Percentiles rank a stretch among this genome's conserved stretches.
phyloP scores from a whole-genome alignment of 2,329 filamentous ascomycete species.

The Huntiella abstrusa region DNA sequence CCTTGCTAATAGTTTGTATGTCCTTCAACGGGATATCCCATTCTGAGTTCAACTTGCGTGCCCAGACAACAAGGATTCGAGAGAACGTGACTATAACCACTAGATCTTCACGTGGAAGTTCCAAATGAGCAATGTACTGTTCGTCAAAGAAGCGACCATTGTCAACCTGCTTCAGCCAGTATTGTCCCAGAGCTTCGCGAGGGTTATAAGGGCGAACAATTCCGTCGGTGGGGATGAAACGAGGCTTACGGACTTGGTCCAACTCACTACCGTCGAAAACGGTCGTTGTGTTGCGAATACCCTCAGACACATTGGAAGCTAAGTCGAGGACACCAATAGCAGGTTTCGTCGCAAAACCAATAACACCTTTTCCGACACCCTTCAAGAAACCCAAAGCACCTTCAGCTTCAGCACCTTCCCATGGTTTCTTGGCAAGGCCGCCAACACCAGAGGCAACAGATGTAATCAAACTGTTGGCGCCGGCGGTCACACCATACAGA shows the following conservation, averaged over 20 bases:
- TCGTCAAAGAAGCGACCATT: conserved; percentile 97
- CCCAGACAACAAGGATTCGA: conserved; percentile 77
- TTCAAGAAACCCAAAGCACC: conserved; percentile 91
- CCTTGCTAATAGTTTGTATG: conserved; percentile 91
- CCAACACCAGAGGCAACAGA: conserved; percentile 88
- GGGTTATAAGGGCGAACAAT: conserved; percentile 89
- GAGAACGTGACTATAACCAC: conserved; percentile 76
- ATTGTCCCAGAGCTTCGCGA: conserved; percentile 88
- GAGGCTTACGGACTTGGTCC: conserved; percentile 80
- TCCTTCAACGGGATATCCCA: conserved; percentile 96
- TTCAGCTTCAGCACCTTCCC: conserved; percentile 92
- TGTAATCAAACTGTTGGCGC: conserved; percentile 84
- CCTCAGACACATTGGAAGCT: conserved; percentile 90
- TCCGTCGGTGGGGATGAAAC: conserved; percentile 81
- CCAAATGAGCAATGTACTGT: conserved; percentile 88
- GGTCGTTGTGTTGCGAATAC: conserved; percentile 94
- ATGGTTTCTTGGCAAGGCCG: conserved; percentile 76
- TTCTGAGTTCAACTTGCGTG: conserved; percentile 67
- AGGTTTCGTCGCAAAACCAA: conserved; percentile 91
- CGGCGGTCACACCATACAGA: conserved; percentile 84
- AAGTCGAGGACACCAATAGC: conserved; percentile 94
- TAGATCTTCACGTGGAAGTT: conserved; percentile 75
- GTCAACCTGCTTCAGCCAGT: conserved; percentile 96
- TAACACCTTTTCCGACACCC: conserved; percentile 83
- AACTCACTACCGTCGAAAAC: conserved; percentile 92